Evolutionary conservation across 768 basidiomycete species (phyloP).

Genomic region (Tulasnella sp.): DNA sequence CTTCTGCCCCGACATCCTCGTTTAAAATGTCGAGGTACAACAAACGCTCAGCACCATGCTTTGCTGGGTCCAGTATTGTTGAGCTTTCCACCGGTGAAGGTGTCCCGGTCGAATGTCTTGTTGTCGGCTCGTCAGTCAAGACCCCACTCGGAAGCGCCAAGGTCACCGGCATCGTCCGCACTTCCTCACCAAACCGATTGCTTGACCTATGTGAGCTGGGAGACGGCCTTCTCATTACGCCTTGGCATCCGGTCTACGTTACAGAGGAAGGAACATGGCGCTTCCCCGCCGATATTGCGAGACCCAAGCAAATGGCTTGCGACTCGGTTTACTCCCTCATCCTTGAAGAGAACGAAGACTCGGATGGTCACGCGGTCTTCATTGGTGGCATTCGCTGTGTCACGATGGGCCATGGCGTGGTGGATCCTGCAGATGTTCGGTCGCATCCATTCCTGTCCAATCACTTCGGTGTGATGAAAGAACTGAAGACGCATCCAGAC

Average conservation of each 20-base stretch:
- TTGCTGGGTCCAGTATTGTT: conserved; percentile 27
- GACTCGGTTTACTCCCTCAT: conserved; percentile 32
- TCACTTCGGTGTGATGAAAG: conserved; percentile 24
- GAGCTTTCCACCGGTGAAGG: neutral
- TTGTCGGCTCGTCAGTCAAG: conserved; percentile 17
- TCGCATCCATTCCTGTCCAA: conserved; percentile 31
- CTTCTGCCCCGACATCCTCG: neutral
- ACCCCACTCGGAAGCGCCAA: conserved; percentile 24
- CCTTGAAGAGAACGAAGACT: conserved; percentile 20
- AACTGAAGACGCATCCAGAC: conserved; percentile 14
- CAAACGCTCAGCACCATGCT: conserved; percentile 28
- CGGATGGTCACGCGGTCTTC: conserved; percentile 29
- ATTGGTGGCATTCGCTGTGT: conserved; percentile 30
- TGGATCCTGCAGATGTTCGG: conserved; percentile 24
- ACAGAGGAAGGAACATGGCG: conserved; percentile 27
- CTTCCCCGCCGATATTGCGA: conserved; percentile 31
- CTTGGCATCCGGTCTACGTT: conserved; percentile 31
- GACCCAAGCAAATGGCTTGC: neutral
- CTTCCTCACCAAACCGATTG: neutral
- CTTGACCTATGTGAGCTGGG: conserved; percentile 27
- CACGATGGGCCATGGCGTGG: conserved; percentile 31
- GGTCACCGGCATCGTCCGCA: conserved; percentile 21
- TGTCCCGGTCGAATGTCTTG: conserved; percentile 17
- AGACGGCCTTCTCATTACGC: conserved; percentile 28
- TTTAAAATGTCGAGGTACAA: conserved; percentile 7